Evolutionary conservation across 129 eudicot species (phyloP), one percentile per base, ranked within the genome.

Genomic region (Oenanthe sinensis): DNA sequence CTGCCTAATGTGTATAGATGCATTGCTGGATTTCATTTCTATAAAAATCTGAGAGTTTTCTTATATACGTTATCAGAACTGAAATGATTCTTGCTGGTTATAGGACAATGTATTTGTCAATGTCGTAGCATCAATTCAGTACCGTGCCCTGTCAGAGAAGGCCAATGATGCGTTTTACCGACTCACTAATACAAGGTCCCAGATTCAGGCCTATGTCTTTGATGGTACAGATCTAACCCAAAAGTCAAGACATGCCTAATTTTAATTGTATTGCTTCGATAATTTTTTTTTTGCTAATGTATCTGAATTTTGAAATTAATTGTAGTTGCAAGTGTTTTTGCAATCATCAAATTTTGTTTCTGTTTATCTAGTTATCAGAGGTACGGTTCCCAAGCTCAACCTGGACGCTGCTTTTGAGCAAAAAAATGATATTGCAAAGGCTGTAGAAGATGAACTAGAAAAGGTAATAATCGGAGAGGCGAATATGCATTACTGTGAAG

Each of bases 61-160:
- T 6, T 24, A 22, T 60, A 22, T n/a, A n/a, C 7, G 43, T 37
- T 54, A 45, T 77, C 75, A 50, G 48, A 73, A 48, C 52, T 78
- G 54, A 40, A 42, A 54, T 42, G 47, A n/a, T 30, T 77, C 52
- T 77, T 80, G 22, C 70, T 65, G 1, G 39, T 77, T 87, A 46
- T 88, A 93, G 98, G 98, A 93, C 87, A 91, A 93, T 78, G 97
- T 91, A 30, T 93, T 91, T 79, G 97, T 93, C 46, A 93, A 91
- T 85, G 96, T 93, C 33, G 98, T 93, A 77, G 95, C 97, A 78
- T 93, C 97, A 1, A 78, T 93, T 16, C 96, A 93, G 33, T 93
- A 93, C 77, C 95, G 98, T 71, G 96, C 98, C 71, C 75, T 91
- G 42, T 80, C 91, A 40, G 92, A 93, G 28, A 89, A 93, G 83